phyloP scores from a whole-genome alignment of 345 rosid genomes.

The Eucalyptus caleyi region DNA sequence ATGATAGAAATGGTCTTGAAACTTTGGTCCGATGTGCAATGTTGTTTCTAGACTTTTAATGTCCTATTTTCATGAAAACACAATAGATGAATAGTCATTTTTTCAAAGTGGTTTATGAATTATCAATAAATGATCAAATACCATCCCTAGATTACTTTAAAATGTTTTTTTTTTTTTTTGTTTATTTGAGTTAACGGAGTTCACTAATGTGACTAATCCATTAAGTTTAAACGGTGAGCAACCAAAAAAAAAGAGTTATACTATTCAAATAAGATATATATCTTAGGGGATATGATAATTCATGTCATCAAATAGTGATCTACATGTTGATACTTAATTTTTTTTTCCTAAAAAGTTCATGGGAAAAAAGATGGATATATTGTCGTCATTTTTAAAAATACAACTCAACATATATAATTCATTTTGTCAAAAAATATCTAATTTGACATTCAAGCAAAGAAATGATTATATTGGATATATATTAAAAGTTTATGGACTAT shows the following conservation, averaged over 20 bases:
- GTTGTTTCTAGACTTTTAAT: neutral
- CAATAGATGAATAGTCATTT: too few species aligned
- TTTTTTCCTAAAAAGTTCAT: neutral
- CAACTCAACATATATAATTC: too few species aligned
- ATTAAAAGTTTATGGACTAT: neutral
- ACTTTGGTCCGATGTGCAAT: rapidly evolving
- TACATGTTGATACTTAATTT: neutral
- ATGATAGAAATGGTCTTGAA: rapidly evolving
- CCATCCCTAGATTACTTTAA: rapidly evolving
- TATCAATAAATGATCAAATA: neutral
- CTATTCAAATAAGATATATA: neutral
- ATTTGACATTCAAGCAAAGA: rapidly evolving
- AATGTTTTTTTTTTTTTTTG: neutral
- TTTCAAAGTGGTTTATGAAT: neutral
- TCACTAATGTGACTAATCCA: neutral
- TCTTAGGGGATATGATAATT: neutral
- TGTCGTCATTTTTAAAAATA: too few species aligned
- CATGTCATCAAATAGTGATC: neutral
- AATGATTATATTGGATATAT: neutral
- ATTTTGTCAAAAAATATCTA: neutral
- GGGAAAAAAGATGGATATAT: neutral
- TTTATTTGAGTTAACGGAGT: neutral
- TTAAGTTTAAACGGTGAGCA: neutral
- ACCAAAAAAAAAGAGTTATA: neutral
- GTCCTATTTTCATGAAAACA: too few species aligned